phyloP scores from a whole-genome alignment of 371 early-diverging fungal genomes.

The Syncephalastrum racemosum region DNA sequence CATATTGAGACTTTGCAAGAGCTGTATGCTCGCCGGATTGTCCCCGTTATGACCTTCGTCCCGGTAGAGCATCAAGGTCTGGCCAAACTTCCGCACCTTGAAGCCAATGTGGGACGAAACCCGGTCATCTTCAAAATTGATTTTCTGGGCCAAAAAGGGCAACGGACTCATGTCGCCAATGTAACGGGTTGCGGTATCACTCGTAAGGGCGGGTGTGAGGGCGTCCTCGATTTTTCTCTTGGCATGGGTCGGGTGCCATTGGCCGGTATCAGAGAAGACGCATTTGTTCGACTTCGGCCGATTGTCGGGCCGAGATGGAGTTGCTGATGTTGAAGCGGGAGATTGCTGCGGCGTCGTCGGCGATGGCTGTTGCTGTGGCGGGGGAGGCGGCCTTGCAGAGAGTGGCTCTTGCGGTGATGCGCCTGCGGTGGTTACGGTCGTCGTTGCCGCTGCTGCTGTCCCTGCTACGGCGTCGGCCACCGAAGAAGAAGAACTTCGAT shows the following conservation, averaged over 20 bases:
- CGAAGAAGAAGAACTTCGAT: too few relatives aligned
- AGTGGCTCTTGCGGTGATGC: too few relatives aligned
- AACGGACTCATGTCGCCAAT: constrained; percentile 42
- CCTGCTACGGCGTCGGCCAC: too few relatives aligned
- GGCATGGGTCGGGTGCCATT: too few relatives aligned
- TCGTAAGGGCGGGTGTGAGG: constrained; percentile 4
- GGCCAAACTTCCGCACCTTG: constrained; percentile 36
- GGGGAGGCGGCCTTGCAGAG: too few relatives aligned
- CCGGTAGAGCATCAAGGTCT: constrained; percentile 34
- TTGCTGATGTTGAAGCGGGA: not conserved
- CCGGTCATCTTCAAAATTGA: constrained; percentile 37
- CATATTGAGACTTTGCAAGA: constrained; percentile 28
- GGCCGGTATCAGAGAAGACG: constrained; percentile 5
- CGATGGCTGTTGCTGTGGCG: constrained; percentile 4
- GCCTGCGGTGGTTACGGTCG: too few relatives aligned
- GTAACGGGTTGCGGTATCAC: constrained; percentile 27
- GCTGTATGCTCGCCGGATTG: constrained; percentile 3
- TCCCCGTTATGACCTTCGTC: constrained; percentile 17
- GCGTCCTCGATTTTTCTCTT: too few relatives aligned
- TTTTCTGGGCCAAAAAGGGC: constrained; percentile 39
- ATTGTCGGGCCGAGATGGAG: constrained; percentile 1
- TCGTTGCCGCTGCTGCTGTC: too few relatives aligned
- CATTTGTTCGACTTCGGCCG: not conserved
- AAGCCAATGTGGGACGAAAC: constrained; percentile 26
- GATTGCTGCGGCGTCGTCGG: not conserved